Conservation (phyloP, 768 basidiomycete species). For the Imleria badia region DNA sequence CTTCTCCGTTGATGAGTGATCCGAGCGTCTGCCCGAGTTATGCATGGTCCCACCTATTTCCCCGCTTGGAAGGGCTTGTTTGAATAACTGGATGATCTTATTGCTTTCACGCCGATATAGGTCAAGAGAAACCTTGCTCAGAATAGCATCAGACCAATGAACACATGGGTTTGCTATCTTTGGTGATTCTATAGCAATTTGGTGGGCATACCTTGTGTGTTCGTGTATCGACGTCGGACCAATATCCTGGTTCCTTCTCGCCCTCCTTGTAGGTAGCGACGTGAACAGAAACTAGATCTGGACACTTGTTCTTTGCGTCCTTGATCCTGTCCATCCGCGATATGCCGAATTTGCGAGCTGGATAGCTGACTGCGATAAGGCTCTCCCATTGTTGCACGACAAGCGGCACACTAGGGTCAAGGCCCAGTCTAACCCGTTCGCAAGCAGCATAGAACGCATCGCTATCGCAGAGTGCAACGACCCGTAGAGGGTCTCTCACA, state of each 20-base stretch:
- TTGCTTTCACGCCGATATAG: constrained; percentile 87
- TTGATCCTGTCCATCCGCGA: constrained; percentile 84
- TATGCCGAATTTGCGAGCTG: constrained; percentile 90
- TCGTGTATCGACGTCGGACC: constrained; percentile 82
- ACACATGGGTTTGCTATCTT: background rate
- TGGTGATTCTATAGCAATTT: background rate
- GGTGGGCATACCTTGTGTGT: constrained; percentile 81
- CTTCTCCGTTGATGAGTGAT: constrained; percentile 39
- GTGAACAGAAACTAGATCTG: constrained; percentile 81
- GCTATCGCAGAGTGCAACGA: constrained; percentile 88
- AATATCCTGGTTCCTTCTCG: constrained; percentile 84
- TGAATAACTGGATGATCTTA: constrained; percentile 84
- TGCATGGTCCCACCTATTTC: constrained; percentile 65
- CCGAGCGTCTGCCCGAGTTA: background rate
- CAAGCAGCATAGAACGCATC: constrained; percentile 85
- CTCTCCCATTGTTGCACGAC: constrained; percentile 88
- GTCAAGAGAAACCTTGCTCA: constrained; percentile 79
- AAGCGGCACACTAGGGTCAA: constrained; percentile 62
- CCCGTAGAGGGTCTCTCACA: constrained; percentile 73
- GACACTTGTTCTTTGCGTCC: constrained; percentile 85
- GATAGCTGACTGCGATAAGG: constrained; percentile 94
- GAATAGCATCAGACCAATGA: background rate
- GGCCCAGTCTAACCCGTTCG: constrained; percentile 77
- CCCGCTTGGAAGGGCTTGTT: constrained; percentile 70
- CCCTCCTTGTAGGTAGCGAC: constrained; percentile 94